A percentile compares a stretch with the other conserved stretches of the same genome.
phyloP scores from a whole-genome alignment of 2,329 filamentous ascomycete species.

The Scedosporium aurantiacum region DNA sequence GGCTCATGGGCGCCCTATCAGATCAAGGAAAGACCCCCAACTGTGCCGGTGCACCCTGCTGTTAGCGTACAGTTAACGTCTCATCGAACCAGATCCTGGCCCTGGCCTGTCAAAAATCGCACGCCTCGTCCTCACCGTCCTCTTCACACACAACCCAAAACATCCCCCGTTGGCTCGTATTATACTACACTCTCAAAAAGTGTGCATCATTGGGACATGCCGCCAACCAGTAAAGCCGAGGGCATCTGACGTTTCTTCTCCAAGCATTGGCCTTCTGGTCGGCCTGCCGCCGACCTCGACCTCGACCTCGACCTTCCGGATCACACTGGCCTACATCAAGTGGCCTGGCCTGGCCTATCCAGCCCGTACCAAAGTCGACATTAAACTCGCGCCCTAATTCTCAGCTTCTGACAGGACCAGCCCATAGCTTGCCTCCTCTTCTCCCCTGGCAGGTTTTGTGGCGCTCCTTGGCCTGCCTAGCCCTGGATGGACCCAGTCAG shows the following conservation, averaged over 20 bases:
- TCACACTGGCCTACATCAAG: background rate
- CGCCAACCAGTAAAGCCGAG: too few relatives aligned
- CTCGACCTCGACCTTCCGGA: background rate
- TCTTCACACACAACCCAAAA: background rate
- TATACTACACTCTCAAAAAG: too few relatives aligned
- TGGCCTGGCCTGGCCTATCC: background rate
- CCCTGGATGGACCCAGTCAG: background rate
- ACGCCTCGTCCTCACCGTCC: background rate
- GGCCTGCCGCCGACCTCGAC: background rate
- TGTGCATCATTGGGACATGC: too few relatives aligned
- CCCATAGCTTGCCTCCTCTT: background rate
- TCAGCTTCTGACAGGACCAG: background rate
- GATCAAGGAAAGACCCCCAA: background rate
- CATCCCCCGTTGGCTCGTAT: background rate
- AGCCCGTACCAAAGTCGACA: background rate
- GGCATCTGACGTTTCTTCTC: too few relatives aligned
- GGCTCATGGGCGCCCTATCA: slow-evolving; percentile 4
- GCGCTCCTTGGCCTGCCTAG: background rate
- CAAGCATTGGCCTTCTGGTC: background rate
- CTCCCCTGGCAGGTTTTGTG: background rate
- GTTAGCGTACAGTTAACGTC: background rate
- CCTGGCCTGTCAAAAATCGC: background rate
- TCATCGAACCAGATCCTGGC: slow-evolving; percentile 4
- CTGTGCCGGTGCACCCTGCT: background rate
- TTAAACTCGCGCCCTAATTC: background rate